These are phyloP conservation scores for Annulohypoxylon stygium DNA, from an alignment of 495 filamentous ascomycete genomes.

Conservation along the genomic window DNA sequence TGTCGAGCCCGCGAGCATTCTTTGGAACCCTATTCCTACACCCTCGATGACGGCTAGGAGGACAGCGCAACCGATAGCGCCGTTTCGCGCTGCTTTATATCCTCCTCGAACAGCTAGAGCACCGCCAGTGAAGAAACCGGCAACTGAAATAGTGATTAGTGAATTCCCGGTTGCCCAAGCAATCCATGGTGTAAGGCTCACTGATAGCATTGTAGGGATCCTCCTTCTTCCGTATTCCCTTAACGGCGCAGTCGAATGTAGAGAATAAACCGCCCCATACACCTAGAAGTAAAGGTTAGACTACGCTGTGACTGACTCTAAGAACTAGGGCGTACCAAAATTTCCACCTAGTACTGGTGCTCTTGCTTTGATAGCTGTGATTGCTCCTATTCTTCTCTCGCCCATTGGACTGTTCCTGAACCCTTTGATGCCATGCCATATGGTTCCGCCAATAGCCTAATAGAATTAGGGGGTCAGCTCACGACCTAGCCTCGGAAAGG, in stretches of 20 bases:
- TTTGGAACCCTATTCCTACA: constrained; percentile 95
- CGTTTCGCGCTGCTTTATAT: constrained; percentile 87
- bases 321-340: constrained; percentile 70
- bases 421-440: constrained; percentile 99
- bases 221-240: constrained; percentile 95
- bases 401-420: constrained; percentile 90
- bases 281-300: constrained; percentile 26
- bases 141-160: constrained; percentile 59
- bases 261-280: constrained; percentile 96
- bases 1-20: constrained; percentile 94
- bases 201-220: constrained; percentile 95
- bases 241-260: constrained; percentile 97
- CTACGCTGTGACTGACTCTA: background rate
- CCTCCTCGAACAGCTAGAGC: constrained; percentile 91
- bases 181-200: background rate
- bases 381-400: constrained; percentile 92
- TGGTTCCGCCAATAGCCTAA: constrained; percentile 88
- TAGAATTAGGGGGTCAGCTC: constrained; percentile 20
- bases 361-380: constrained; percentile 97
- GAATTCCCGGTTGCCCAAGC: too few relatives aligned
- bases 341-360: constrained; percentile 97
- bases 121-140: constrained; percentile 97
- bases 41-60: constrained; percentile 96
- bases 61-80: constrained; percentile 94
- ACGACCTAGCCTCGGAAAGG: background rate